Evolutionary conservation across 371 early-diverging fungal species (phyloP).

Genomic region (Globomyces sp.): DNA sequence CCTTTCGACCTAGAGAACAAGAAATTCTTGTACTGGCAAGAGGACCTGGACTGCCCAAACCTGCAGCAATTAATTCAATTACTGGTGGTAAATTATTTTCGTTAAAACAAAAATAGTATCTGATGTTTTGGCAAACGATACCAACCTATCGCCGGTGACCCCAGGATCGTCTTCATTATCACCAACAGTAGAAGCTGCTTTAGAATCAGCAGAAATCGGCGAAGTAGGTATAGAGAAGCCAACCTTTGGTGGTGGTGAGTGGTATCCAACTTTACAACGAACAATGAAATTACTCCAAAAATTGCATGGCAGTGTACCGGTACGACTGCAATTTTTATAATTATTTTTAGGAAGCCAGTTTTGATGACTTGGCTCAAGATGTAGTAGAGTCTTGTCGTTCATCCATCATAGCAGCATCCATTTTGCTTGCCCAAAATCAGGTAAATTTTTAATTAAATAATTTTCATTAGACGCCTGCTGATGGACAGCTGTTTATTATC

Average conservation of each 20-base stretch:
- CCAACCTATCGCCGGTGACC: slow-evolving; percentile 8
- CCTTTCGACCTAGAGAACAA: slow-evolving; percentile 67
- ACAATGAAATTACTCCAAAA: slow-evolving; percentile 79
- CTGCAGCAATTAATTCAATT: slow-evolving; percentile 28
- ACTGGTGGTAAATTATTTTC: slow-evolving; percentile 18
- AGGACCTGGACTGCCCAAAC: slow-evolving; percentile 38
- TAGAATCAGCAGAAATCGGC: slow-evolving; percentile 24
- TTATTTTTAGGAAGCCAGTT: slow-evolving; percentile 55
- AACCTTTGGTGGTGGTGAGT: slow-evolving; percentile 55
- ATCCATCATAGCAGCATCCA: slow-evolving; percentile 53
- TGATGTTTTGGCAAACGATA: no score
- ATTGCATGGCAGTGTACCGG: slow-evolving; percentile 72
- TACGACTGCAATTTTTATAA: slow-evolving; percentile 24
- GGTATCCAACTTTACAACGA: slow-evolving; percentile 79
- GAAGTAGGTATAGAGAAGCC: neutral
- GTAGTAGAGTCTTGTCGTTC: slow-evolving; percentile 69
- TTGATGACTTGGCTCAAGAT: slow-evolving; percentile 82
- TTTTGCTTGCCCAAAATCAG: slow-evolving; percentile 13
- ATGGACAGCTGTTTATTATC: slow-evolving; percentile 76
- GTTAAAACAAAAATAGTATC: no score
- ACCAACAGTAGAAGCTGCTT: slow-evolving; percentile 28
- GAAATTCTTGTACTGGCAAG: slow-evolving; percentile 58
- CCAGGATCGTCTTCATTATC: slow-evolving; percentile 18
- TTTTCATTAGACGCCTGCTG: slow-evolving; percentile 51
- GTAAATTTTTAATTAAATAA: neutral